These are phyloP conservation scores for Fomes fomentarius DNA, from an alignment of 1,284 basidiomycete genomes.

Conservation along the genomic window DNA sequence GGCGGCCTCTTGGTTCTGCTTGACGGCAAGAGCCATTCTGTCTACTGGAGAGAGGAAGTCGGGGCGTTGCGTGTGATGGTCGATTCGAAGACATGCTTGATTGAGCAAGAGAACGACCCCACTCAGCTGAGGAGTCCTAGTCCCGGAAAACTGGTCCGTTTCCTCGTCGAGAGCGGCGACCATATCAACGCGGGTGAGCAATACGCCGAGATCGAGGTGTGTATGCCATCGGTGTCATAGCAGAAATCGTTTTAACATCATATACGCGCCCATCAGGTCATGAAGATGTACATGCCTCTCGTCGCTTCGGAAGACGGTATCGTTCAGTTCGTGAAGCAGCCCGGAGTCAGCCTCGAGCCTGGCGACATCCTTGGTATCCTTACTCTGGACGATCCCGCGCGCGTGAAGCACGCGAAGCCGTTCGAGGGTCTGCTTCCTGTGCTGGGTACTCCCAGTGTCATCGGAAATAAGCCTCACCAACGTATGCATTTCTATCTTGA, in stretches of 20 bases:
- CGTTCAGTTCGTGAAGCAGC: conserved; percentile 97
- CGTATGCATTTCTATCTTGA: conserved; percentile 78
- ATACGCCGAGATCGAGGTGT: conserved; percentile 97
- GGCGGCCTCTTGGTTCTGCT: conserved; percentile 93
- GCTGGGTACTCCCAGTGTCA: conserved; percentile 85
- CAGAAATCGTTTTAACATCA: conserved; percentile 2
- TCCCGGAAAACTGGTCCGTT: conserved; percentile 96
- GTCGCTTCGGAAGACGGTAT: conserved; percentile 95
- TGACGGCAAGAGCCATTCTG: conserved; percentile 94
- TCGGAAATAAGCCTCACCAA: conserved; percentile 93
- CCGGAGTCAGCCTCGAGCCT: conserved; percentile 95
- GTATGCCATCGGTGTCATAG: conserved; percentile 19
- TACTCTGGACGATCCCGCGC: conserved; percentile 94
- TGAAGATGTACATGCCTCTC: conserved; percentile 99
- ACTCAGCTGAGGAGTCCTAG: conserved; percentile 96
- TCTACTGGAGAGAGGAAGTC: conserved; percentile 99
- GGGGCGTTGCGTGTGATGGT: conserved; percentile 93
- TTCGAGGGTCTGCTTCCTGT: conserved; percentile 92
- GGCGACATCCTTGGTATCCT: conserved; percentile 98
- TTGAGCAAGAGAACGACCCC: conserved; percentile 99
- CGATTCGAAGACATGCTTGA: conserved; percentile 96
- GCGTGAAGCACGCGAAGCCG: conserved; percentile 98
- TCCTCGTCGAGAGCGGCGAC: conserved; percentile 96
- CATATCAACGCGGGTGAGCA: conserved; percentile 96
- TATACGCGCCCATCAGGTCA: conserved; percentile 60